Base-by-base conservation (phyloP, 805 yeast genomes). In the Pichia rugopelliculosa region DNA sequence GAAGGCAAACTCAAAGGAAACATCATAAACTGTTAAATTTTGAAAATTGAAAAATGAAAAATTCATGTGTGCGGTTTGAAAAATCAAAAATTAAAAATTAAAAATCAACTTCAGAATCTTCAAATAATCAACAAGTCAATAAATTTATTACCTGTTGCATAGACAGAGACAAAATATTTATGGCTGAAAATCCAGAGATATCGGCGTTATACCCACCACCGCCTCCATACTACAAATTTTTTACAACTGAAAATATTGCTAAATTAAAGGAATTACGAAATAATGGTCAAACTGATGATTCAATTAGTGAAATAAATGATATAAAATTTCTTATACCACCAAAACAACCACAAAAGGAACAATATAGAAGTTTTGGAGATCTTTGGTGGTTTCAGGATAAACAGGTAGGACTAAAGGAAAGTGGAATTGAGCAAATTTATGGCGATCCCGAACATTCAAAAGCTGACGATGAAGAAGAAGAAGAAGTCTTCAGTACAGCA, bases 131-230 rank as follows among this genome's bases (percentile, higher is more conserved):
- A n/a, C n/a, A n/a, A n/a, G n/a, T n/a, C n/a, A n/a, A n/a, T n/a
- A n/a, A n/a, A n/a, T n/a, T n/a, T n/a, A n/a, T n/a, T n/a, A n/a
- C n/a, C n/a, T n/a, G n/a, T n/a, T n/a, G n/a, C n/a, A n/a, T n/a
- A n/a, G n/a, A n/a, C n/a, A n/a, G n/a, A n/a, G n/a, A n/a, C n/a
- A n/a, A n/a, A n/a, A n/a, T n/a, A n/a, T n/a, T n/a, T n/a, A 42
- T 42, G 40, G 22, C 49, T 13, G 45, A 40, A 6, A 41, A 33
- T 33, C 30, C 40, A 4, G 49, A 45, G 5, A 40, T 43, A 21
- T 36, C 96, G 15, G 80, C 96, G 7, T 72, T 91, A 38, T 93
- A 87, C 56, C 99, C 99, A 2, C 95, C 95, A 1, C 98, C 99
- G 2, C 99, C 99, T 9, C 85, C 86, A 9, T 87, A 79, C 59